Evolutionary conservation across 1,139 yeast genomes (phyloP).

Genomic region (Lodderomyces parapsilosis): DNA sequence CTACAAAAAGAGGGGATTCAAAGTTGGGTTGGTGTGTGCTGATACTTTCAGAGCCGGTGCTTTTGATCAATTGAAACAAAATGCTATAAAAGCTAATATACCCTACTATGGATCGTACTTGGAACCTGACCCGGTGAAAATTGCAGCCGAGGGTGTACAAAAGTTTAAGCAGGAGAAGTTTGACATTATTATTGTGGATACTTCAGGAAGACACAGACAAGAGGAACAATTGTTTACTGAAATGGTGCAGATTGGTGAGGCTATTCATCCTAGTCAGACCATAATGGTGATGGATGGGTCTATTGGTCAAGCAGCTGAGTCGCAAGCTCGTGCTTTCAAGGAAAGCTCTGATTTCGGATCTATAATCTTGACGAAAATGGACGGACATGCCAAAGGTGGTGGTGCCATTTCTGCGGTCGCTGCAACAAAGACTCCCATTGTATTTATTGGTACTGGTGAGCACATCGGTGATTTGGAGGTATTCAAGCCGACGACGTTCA

Average conservation of each 20-base stretch:
- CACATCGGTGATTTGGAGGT: conserved; percentile 92
- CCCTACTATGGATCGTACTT: conserved; percentile 95
- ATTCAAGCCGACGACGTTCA: conserved; percentile 85
- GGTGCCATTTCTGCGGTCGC: conserved; percentile 99
- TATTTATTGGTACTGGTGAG: conserved; percentile 97
- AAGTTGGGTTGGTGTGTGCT: conserved; percentile 96
- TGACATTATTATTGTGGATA: conserved; percentile 92
- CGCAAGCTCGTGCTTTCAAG: conserved; percentile 91
- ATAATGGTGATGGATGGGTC: conserved; percentile 98
- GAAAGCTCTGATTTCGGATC: conserved; percentile 94
- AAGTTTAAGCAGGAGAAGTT: conserved; percentile 89
- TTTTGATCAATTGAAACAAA: conserved; percentile 95
- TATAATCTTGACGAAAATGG: conserved; percentile 93
- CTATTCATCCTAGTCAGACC: conserved; percentile 88
- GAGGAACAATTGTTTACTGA: conserved; percentile 89
- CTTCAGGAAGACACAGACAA: conserved; percentile 97
- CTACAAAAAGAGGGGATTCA: conserved; percentile 89
- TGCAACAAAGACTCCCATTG: conserved; percentile 94
- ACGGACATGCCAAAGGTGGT: conserved; percentile 99
- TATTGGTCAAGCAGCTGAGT: conserved; percentile 97
- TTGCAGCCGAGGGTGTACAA: conserved; percentile 87
- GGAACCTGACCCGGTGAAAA: conserved; percentile 93
- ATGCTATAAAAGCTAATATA: conserved; percentile 91
- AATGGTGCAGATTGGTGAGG: conserved; percentile 89
- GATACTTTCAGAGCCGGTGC: conserved; percentile 99